These are phyloP conservation scores for Monosporascus sp. DNA, from an alignment of 2,329 filamentous ascomycete species.

Conservation along the genomic window DNA sequence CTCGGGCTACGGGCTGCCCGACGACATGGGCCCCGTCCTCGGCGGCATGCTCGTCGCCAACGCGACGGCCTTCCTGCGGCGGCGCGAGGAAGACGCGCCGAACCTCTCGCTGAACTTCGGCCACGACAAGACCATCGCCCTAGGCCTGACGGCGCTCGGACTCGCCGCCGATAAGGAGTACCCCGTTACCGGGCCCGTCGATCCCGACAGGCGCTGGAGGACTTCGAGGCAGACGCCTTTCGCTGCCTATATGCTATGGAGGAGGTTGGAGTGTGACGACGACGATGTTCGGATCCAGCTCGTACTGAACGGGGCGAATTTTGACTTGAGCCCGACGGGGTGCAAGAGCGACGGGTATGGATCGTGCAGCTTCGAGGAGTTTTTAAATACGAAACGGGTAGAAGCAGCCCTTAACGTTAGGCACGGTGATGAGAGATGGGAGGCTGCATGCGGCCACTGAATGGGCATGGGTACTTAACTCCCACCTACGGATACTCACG, in stretches of 20 bases:
- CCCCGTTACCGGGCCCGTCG: constrained; percentile 10
- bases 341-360: constrained; percentile 16
- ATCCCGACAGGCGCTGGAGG: constrained; percentile 13
- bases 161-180: constrained; percentile 12
- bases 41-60: constrained; percentile 16
- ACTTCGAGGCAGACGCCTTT: constrained; percentile 15
- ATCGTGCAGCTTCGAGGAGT: constrained; percentile 14
- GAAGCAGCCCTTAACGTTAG: constrained; percentile 11
- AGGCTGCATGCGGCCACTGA: constrained; percentile 5
- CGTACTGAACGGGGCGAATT: constrained; percentile 17
- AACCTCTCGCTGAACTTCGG: constrained; percentile 17
- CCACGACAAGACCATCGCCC: constrained; percentile 18
- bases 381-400: constrained; percentile 9
- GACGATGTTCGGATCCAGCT: constrained; percentile 11
- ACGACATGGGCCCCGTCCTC: constrained; percentile 14
- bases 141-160: constrained; percentile 14
- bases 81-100: not conserved
- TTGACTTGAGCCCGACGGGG: constrained; percentile 12
- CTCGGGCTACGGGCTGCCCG: constrained; percentile 16
- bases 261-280: constrained; percentile 10
- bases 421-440: constrained; percentile 14
- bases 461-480: no score
- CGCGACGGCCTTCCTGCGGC: constrained; percentile 11
- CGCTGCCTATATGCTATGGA: constrained; percentile 16
- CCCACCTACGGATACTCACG: no score